Conservation (phyloP, 768 basidiomycete species). For the Saitozyma sp. region DNA sequence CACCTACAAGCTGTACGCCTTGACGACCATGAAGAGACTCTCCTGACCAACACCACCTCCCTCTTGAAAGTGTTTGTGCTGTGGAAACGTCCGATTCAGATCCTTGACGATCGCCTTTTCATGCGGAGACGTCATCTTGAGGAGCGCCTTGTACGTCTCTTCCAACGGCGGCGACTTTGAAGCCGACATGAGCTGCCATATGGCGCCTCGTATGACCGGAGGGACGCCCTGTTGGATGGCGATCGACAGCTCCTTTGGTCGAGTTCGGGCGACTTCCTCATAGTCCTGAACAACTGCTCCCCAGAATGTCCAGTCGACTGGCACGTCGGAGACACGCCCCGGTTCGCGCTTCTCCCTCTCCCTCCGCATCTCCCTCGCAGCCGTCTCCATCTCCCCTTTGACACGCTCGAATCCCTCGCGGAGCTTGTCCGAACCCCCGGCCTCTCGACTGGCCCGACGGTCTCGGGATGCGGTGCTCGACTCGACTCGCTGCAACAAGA, state of each 20-base stretch:
- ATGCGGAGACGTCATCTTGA: constrained; percentile 81
- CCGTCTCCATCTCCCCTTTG: constrained; percentile 44
- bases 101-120: constrained; percentile 94
- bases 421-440: constrained; percentile 38
- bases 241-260: constrained; percentile 73
- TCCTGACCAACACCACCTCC: constrained; percentile 95
- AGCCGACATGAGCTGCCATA: constrained; percentile 67
- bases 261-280: constrained; percentile 75
- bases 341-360: constrained; percentile 23
- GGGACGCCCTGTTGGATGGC: constrained; percentile 95
- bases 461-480: constrained; percentile 31
- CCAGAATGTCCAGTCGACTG: constrained; percentile 67
- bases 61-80: constrained; percentile 93
- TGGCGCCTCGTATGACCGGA: constrained; percentile 70
- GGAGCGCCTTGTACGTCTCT: constrained; percentile 70
- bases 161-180: constrained; percentile 90
- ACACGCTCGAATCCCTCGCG: constrained; percentile 48
- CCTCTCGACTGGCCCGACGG: constrained; percentile 34
- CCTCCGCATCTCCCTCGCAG: constrained; percentile 45
- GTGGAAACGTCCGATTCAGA: constrained; percentile 93
- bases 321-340: background rate
- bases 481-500: constrained; percentile 25
- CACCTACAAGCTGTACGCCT: constrained; percentile 88
- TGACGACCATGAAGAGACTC: constrained; percentile 94
- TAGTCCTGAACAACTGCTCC: constrained; percentile 92